These are phyloP conservation scores for Grigorovia yakushimaensis DNA, from an alignment of 805 yeast species.

Conservation along the genomic window DNA sequence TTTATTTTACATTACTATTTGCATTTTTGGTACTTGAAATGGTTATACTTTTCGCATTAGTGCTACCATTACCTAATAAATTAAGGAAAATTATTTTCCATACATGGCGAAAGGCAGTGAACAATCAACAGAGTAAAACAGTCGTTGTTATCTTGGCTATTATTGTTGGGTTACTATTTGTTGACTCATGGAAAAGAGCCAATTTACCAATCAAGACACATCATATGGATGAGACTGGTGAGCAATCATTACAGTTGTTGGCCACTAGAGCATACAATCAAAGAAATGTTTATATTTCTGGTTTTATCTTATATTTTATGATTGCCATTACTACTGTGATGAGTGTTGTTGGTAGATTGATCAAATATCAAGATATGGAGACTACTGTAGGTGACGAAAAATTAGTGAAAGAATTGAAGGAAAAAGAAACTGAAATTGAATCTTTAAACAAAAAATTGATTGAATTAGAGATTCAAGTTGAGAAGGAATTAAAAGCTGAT, in stretches of 20 bases:
- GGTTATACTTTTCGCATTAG: constrained; percentile 37
- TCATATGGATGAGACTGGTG: constrained; percentile 19
- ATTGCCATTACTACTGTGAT: constrained; percentile 47
- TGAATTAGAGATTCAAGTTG: constrained; percentile 42
- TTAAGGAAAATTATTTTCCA: constrained; percentile 37
- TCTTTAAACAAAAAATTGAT: constrained; percentile 42
- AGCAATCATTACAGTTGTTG: constrained; percentile 38
- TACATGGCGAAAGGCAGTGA: constrained; percentile 28
- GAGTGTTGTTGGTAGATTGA: constrained; percentile 43
- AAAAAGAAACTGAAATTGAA: constrained; percentile 8
- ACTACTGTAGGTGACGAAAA: constrained; percentile 12
- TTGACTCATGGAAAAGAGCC: constrained; percentile 44
- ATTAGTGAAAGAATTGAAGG: constrained; percentile 4
- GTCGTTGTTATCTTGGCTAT: constrained; percentile 33
- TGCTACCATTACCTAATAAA: constrained; percentile 45
- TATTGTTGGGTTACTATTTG: constrained; percentile 40
- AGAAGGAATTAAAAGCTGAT: constrained; percentile 20
- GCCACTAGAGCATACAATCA: constrained; percentile 56
- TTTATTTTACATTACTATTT: constrained; percentile 32
- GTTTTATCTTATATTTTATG: constrained; percentile 48
- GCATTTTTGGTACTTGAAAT: constrained; percentile 43
- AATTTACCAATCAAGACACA: constrained; percentile 14
- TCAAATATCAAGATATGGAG: constrained; percentile 33
- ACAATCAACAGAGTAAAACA: constrained; percentile 36
- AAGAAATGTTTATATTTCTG: constrained; percentile 52